Evolutionary conservation across 305 asterid species (phyloP).

Genomic region (Solanum hybrid): DNA sequence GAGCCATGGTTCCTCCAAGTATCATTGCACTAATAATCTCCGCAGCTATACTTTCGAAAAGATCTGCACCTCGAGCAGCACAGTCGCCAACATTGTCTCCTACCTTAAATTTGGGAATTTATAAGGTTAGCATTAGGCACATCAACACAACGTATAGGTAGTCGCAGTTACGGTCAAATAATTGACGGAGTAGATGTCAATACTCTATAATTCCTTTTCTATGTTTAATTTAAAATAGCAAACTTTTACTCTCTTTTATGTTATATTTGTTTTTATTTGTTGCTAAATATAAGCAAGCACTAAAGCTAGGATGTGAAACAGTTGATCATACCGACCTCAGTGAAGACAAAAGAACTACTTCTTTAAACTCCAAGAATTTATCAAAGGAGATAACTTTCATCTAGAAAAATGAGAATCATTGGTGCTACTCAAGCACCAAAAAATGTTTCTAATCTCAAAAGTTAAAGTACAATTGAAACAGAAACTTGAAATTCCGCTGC

Average conservation of each 20-base stretch:
- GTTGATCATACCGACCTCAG: neutral
- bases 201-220: neutral
- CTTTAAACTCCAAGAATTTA: neutral
- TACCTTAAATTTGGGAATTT: constrained; percentile 44
- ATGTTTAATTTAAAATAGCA: neutral
- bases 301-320: neutral
- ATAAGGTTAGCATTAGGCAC: neutral
- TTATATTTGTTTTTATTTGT: neutral
- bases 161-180: neutral
- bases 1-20: constrained; percentile 98
- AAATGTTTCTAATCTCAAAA: neutral
- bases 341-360: neutral
- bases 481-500: neutral
- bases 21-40: constrained; percentile 99
- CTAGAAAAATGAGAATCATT: neutral
- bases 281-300: neutral
- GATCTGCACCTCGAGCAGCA: constrained; percentile 99
- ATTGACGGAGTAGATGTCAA: neutral
- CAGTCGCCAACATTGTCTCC: constrained; percentile 99
- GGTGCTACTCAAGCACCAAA: neutral
- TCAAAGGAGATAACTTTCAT: neutral
- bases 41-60: constrained; percentile 98
- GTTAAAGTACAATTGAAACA: neutral
- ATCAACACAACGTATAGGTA: neutral
- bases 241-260: neutral